Evolutionary conservation across 768 basidiomycete species (phyloP).

Genomic region (Mrakia frigida): DNA sequence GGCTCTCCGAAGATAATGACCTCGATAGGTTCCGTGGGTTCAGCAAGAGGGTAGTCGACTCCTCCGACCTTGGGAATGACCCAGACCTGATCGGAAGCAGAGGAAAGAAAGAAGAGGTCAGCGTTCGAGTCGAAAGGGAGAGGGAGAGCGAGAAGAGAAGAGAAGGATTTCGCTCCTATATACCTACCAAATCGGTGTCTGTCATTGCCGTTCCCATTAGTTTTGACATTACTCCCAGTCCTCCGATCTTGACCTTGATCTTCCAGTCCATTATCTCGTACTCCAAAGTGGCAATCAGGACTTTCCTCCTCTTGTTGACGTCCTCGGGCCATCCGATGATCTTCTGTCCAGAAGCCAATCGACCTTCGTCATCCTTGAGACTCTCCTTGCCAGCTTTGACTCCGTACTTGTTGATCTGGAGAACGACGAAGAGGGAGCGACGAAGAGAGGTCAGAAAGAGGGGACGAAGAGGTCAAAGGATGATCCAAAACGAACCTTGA

Average conservation of each 20-base stretch:
- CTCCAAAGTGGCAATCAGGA: conserved; percentile 50
- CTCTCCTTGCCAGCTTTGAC: conserved; percentile 23
- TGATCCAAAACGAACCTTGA: too few species aligned
- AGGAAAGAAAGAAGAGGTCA: background rate
- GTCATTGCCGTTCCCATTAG: conserved; percentile 70
- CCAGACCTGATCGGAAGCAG: conserved; percentile 79
- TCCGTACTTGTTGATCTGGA: conserved; percentile 64
- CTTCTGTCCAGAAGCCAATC: conserved; percentile 45
- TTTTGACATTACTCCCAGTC: conserved; percentile 94
- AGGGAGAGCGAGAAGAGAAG: background rate
- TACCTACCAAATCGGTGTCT: background rate
- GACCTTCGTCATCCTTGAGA: conserved; percentile 11
- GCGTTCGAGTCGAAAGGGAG: background rate
- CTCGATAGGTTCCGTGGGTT: conserved; percentile 87
- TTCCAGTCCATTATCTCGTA: conserved; percentile 96
- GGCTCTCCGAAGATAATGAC: conserved; percentile 94
- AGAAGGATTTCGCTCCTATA: too few species aligned
- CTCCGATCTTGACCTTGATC: conserved; percentile 75
- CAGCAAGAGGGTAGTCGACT: conserved; percentile 83
- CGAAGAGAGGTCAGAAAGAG: too few species aligned
- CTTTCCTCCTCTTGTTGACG: conserved; percentile 72
- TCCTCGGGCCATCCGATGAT: conserved; percentile 88
- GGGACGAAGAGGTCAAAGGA: too few species aligned
- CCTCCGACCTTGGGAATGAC: conserved; percentile 92
- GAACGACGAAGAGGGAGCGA: too few species aligned